Evolutionary conservation across 2,329 filamentous ascomycete species (phyloP).

Genomic region (Phyllosticta citrichinensis): DNA sequence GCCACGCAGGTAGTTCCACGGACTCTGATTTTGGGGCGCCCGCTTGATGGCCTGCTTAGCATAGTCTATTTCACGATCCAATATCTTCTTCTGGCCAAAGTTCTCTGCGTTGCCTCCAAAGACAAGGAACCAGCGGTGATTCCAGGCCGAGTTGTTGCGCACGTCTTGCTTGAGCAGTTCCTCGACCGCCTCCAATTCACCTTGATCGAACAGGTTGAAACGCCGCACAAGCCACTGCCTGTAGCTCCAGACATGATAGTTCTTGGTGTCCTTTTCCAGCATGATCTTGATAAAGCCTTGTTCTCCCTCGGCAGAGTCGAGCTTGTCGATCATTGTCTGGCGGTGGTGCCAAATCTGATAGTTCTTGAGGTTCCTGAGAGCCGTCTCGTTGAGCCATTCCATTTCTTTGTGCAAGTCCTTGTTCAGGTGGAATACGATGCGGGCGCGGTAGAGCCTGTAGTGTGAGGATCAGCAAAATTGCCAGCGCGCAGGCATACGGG

Average conservation of each 20-base stretch:
- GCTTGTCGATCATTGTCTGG: conserved; percentile 46
- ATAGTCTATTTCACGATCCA: conserved; percentile 60
- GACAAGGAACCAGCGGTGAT: conserved; percentile 88
- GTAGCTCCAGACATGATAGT: conserved; percentile 98
- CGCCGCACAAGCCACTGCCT: conserved; percentile 65
- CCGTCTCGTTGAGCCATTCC: conserved; percentile 74
- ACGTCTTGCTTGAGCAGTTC: conserved; percentile 68
- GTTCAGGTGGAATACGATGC: conserved; percentile 58
- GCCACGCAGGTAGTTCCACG: conserved; percentile 86
- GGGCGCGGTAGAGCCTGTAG: conserved; percentile 69
- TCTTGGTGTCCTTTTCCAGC: conserved; percentile 81
- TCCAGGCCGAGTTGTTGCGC: conserved; percentile 96
- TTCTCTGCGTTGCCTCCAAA: conserved; percentile 49
- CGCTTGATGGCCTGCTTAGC: conserved; percentile 59
- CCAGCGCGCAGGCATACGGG: not conserved
- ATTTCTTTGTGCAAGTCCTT: conserved; percentile 63
- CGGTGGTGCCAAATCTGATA: conserved; percentile 89
- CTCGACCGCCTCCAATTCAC: conserved; percentile 62
- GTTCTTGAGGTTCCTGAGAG: conserved; percentile 82
- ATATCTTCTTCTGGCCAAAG: conserved; percentile 40
- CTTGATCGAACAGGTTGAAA: conserved; percentile 47
- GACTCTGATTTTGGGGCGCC: conserved; percentile 86
- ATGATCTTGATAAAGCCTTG: conserved; percentile 67
- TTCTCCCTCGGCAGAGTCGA: conserved; percentile 55
- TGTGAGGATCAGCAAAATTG: not conserved